A percentile compares a stretch with the other conserved stretches of the same genome.
These are phyloP conservation scores for Paxillus rubicundulus DNA, from an alignment of 768 basidiomycete genomes.

Conservation along the genomic window DNA sequence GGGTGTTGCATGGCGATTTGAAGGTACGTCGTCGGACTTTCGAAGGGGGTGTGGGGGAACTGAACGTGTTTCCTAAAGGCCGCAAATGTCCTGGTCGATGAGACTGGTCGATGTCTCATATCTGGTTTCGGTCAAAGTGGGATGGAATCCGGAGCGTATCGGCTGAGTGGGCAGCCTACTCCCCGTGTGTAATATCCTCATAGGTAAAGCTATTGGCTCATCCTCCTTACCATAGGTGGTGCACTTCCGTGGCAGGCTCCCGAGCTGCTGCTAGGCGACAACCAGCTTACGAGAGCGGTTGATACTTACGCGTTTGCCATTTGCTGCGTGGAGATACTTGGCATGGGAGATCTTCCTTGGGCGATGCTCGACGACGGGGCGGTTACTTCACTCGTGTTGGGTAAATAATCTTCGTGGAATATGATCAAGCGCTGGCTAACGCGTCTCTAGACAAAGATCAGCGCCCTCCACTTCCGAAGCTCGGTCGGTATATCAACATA, in stretches of 20 bases:
- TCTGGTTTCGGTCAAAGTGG: constrained; percentile 84
- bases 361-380: constrained; percentile 46
- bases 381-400: constrained; percentile 49
- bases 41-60: neutral
- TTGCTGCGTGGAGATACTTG: constrained; percentile 60
- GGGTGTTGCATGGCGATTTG: constrained; percentile 76
- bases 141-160: constrained; percentile 69
- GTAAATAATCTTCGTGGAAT: constrained; percentile 32
- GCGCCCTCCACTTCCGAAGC: constrained; percentile 47
- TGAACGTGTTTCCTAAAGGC: constrained; percentile 38
- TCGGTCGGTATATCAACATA: constrained; percentile 32
- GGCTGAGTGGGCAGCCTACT: constrained; percentile 50
- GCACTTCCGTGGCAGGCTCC: constrained; percentile 73
- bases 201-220: neutral
- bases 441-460: constrained; percentile 42
- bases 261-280: constrained; percentile 53
- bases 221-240: constrained; percentile 41
- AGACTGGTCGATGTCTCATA: constrained; percentile 63
- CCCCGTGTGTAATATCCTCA: constrained; percentile 40
- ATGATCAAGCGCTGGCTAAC: constrained; percentile 12
- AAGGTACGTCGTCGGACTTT: constrained; percentile 47
- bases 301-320: constrained; percentile 75
- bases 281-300: constrained; percentile 47
- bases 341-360: constrained; percentile 64
- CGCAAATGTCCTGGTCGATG: constrained; percentile 74